Conservation (phyloP, 768 basidiomycete species). For the Lentinula edodes region DNA sequence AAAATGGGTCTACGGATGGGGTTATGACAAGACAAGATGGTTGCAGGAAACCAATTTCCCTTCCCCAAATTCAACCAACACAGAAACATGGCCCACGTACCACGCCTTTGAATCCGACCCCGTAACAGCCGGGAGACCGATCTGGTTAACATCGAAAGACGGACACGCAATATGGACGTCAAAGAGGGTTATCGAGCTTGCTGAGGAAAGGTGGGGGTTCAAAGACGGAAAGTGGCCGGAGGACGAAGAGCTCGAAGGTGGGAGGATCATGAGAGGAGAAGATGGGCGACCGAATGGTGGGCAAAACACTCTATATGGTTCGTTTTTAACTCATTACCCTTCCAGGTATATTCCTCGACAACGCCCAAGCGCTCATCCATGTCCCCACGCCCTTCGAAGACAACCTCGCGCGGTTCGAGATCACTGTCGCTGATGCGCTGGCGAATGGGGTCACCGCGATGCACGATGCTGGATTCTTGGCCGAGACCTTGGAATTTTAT, state of each 20-base stretch:
- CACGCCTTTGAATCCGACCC: background rate
- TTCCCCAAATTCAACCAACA: background rate
- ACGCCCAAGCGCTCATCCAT: background rate
- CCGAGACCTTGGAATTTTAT: conserved; percentile 2
- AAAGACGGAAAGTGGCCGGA: background rate
- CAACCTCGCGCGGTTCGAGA: background rate
- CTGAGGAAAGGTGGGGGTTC: background rate
- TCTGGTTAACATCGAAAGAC: conserved; percentile 3
- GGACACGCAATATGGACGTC: conserved; percentile 6
- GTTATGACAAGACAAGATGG: conserved; percentile 3
- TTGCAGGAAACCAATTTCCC: background rate
- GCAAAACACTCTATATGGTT: background rate
- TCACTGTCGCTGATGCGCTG: conserved; percentile 1
- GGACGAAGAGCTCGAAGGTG: background rate
- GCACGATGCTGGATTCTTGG: conserved; percentile 5
- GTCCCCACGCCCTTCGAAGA: background rate
- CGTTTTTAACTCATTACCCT: too few species aligned
- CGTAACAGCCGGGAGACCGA: background rate
- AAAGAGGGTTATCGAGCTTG: conserved; percentile 2
- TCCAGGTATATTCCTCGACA: conserved; percentile 4
- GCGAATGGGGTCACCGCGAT: conserved; percentile 4
- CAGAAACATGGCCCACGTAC: conserved; percentile 1
- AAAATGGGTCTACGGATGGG: conserved; percentile 3
- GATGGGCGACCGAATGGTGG: conserved; percentile 1
- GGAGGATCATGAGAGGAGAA: background rate